Conservation (phyloP, 306 rosid species). For the Quercus gilva region DNA sequence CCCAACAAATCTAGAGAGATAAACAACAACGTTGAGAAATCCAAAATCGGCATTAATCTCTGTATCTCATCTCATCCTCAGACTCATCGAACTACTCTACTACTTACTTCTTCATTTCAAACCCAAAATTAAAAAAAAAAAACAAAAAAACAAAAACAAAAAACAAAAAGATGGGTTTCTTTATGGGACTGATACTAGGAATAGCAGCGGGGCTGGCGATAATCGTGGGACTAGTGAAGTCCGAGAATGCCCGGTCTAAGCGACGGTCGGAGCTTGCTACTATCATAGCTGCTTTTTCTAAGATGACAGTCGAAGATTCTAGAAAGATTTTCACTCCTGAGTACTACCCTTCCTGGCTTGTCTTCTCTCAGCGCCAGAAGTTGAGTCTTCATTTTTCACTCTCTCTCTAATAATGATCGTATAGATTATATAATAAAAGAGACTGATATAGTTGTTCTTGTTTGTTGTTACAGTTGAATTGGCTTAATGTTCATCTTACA, state of each 20-base stretch:
- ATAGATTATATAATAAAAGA: background rate
- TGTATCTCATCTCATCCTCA: no score
- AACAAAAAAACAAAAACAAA: background rate
- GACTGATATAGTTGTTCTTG: slow-evolving; percentile 7
- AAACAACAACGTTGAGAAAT: no score
- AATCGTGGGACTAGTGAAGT: slow-evolving; percentile 58
- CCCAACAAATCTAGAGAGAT: no score
- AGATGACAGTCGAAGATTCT: slow-evolving; percentile 84
- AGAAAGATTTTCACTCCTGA: slow-evolving; percentile 79
- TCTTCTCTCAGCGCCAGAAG: slow-evolving; percentile 81
- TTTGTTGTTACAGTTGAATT: slow-evolving; percentile 53
- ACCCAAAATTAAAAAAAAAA: background rate
- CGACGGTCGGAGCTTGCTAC: slow-evolving; percentile 69
- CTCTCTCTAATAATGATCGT: background rate
- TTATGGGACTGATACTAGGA: slow-evolving; percentile 70
- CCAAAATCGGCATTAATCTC: no score
- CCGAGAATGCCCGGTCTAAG: slow-evolving; percentile 66
- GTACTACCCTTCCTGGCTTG: slow-evolving; percentile 89
- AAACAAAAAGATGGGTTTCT: slow-evolving; percentile 54
- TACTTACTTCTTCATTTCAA: background rate
- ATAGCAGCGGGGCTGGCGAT: slow-evolving; percentile 56
- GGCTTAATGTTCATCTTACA: slow-evolving; percentile 77
- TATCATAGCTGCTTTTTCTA: slow-evolving; percentile 71
- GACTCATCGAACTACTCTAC: background rate
- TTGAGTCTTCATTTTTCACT: slow-evolving; percentile 32